Evolutionary conservation across 2,329 filamentous ascomycete genomes (phyloP), one percentile per base, ranked within the genome.

Genomic region (Claviceps monticola): DNA sequence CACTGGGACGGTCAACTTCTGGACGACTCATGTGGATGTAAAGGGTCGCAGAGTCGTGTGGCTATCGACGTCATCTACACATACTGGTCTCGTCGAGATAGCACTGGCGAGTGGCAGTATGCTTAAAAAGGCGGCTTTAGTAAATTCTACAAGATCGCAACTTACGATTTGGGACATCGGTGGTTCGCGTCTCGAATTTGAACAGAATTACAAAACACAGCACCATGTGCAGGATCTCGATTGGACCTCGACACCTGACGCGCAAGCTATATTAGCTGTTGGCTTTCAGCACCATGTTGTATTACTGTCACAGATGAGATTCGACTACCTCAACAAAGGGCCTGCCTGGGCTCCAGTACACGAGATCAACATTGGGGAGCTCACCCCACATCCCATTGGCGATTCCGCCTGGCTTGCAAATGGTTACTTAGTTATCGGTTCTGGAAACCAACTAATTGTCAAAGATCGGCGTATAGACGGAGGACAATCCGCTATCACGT

Each of bases 121-220:
- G 8, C 84, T 90, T 60, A 84, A 90, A 56, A 95, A 94, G 65
- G 86, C 87, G 23, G 89, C 89, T 4, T 68, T 96, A 19, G 87
- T 94, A 37, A 85, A 94, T 62, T 74, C 79, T 3, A 73, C 76
- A 14, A 80, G 83, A 56, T 88, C 84, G 0, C 80, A 82, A 42
- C 70, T 96, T 48, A 94, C 87, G 0, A 95, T 96, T 48, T 96
- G 90, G 91, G 90, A 95, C 61, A 86, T 88, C 11, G 80, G 84
- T 56, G 86, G 84, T 51, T 83, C 83, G 2, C 83, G 88, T 56
- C 74, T 95, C 5, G 90, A 96, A 64, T 89, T 87, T 61, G 78
- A 86, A 55, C 80, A 91, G 59, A 76, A 80, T 34, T 93, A 89
- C 56, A 77, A 84, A 56, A 74, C 76, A 13, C 77, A 84, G 54